Evolutionary conservation across 805 yeast species (phyloP), one percentile per base, ranked within the genome.

Genomic region (Candida tibetensis): DNA sequence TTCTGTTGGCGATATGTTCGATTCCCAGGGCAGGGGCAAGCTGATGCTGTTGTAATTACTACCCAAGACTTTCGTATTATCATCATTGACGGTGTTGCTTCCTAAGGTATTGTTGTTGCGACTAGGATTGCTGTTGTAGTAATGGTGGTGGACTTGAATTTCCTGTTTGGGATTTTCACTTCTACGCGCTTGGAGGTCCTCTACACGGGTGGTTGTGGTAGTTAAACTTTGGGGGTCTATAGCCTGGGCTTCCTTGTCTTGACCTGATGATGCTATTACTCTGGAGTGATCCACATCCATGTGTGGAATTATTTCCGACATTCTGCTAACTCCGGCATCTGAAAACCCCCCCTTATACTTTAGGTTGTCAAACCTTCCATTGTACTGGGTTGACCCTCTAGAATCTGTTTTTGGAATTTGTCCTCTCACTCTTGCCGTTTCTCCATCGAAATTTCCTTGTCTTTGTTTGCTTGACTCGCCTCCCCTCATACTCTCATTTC

Each of bases 21-120:
- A 40, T 4, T 76, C 72, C 86, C 86, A 81, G 0, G 86, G 85
- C 2, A 64, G 62, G 1, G 87, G 87, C 22, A 81, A 60, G 9
- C 7, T 10, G 9, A 10, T 10, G 18, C 18, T 13, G 4, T 7
- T 28, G 17, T 28, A 10, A 4, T 28, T 28, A 10, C 18, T 7
- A 7, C 25, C 25, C 10, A 7, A 7, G 25, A 7, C 9, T 10
- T 7, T 10, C 25, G 25, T 10, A 7, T 7, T 10, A 7, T 21
- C 25, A 7, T 7, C 25, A 7, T 7, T 7, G 9, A 21, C 25
- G n/a, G n/a, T n/a, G n/a, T n/a, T n/a, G n/a, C n/a, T n/a, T n/a
- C n/a, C n/a, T n/a, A n/a, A 26, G 28, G 12, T 26, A 15, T 26
- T 26, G 28, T 9, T 26, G 28, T 10, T 27, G 29, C 15, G n/a